Base-by-base conservation (phyloP, 1,284 basidiomycete genomes). In the Sanghuangporus baumii region DNA sequence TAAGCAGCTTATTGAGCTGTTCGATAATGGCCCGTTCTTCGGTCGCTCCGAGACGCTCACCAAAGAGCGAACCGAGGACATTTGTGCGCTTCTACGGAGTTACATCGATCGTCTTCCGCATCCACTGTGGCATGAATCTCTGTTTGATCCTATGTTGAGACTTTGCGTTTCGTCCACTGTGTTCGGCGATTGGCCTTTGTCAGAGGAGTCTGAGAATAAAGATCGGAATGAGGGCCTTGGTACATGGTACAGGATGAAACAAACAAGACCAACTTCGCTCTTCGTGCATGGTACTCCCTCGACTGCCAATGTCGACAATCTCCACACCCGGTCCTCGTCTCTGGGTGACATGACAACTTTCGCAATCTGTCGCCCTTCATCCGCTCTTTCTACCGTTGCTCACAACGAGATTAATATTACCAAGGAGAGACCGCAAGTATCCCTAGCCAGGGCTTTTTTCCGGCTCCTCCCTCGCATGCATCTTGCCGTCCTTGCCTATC, bases 401-500 rank as follows among this genome's bases (percentile, higher is more conserved):
- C 36, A 40, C 3, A 16, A 50, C 6, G 66, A 64, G 9, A 69
- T 36, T 6, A 70, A 71, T 48, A 62, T 62, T 1, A 60, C 68
- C 23, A 62, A 72, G 43, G 74, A 78, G 66, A 61, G 63, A 7
- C 63, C 72, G 3, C 76, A 78, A 38, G 72, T 85, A 67, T 69
- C 67, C 9, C 72, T 77, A 50, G 82, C 83, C 0, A 83, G 82
- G 65, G 74, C 82, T 57, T 71, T 89, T 38, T 76, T 90, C 16
- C 82, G 82, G 3, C 78, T 90, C 37, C 78, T 89, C 4, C 85
- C 88, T 0, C 76, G 79, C 0, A 73, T 81, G 7, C 76, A 82
- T 50, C 80, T 87, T 67, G 81, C 80, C 14, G 73, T 89, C 0
- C 73, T 90, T 51, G 75, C 82, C 20, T 89, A 89, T 69, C 76